Conservation (phyloP, 345 rosid species). For the Eucalyptus decipiens region DNA sequence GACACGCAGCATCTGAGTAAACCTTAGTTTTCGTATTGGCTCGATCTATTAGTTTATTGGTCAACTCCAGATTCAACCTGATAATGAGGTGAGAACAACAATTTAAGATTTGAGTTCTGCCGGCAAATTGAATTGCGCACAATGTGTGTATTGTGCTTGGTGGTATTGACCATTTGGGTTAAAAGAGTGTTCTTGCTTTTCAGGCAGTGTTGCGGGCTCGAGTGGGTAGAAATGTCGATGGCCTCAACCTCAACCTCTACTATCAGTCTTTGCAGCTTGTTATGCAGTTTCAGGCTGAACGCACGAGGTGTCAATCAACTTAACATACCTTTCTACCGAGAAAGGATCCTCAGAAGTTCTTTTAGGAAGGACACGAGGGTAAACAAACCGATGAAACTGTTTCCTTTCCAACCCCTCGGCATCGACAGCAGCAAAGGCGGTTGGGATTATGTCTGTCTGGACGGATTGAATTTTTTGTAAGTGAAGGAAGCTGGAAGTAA, state of each 20-base stretch:
- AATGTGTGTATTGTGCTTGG: fast-evolving
- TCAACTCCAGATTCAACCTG: slow-evolving; percentile 47
- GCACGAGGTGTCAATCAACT: not conserved
- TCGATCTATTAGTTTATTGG: slow-evolving; percentile 69
- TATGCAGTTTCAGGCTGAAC: slow-evolving; percentile 46
- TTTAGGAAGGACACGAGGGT: not conserved
- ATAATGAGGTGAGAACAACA: slow-evolving; percentile 28
- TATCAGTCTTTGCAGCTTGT: slow-evolving; percentile 48
- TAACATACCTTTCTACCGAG: not conserved
- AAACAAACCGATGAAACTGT: not conserved
- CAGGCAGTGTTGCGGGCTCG: slow-evolving; percentile 67
- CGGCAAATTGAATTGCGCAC: too few species aligned
- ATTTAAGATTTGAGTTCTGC: not conserved
- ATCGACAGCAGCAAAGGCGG: not conserved
- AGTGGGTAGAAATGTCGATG: slow-evolving; percentile 78
- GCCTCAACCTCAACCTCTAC: slow-evolving; percentile 62
- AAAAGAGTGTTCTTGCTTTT: not conserved
- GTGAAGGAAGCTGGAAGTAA: not conserved
- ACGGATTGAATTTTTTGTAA: not conserved
- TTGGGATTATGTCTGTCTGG: not conserved
- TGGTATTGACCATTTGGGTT: not conserved
- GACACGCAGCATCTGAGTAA: slow-evolving; percentile 57
- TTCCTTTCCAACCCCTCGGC: not conserved
- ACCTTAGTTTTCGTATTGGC: slow-evolving; percentile 45
- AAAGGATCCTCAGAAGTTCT: not conserved